Evolutionary conservation across 129 eudicot species (phyloP), one percentile per base, ranked within the genome.

Genomic region (Tagetes patula): DNA sequence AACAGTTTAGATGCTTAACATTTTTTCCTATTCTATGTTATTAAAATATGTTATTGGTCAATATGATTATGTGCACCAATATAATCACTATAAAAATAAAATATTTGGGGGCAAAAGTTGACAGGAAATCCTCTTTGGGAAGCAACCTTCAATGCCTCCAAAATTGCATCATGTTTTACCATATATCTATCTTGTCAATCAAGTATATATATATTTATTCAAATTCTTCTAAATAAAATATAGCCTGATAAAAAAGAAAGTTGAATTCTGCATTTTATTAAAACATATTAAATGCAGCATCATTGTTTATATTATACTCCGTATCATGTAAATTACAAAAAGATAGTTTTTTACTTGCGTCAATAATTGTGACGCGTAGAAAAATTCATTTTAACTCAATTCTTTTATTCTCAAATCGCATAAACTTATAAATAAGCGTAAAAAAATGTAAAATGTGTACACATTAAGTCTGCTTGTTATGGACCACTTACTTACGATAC

Each of bases 81-180:
- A 47, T 47, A 47, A 47, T 47, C 52, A 10, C 52, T n/a, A 47
- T 47, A 42, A 42, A 50, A 50, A 50, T 38, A 62, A 74, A 74
- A 74, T 37, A 64, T 53, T 9, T 31, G 8, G 52, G 52, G 54
- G 7, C 32, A 4, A 27, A 70, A 55, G 41, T 20, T 43, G 67
- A 67, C 74, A 76, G 60, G 52, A 65, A 76, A 54, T 67, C 74
- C 74, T 43, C 34, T 36, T 64, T 59, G 39, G 43, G 67, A 76
- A 76, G 80, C 74, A 76, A 76, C 69, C 60, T 67, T 46, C 49
- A 67, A 45, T 67, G 43, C 80, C 62, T 75, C 67, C 80, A 76
- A 76, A 55, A 66, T 14, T 76, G 74, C 39, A 20, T 42, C 74
- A 67, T 34, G 8, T 42, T 67, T 59, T 65, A 11, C 58, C 8